These are phyloP conservation scores for Cardamine resedifolia DNA, from an alignment of 345 rosid species.

Conservation along the genomic window DNA sequence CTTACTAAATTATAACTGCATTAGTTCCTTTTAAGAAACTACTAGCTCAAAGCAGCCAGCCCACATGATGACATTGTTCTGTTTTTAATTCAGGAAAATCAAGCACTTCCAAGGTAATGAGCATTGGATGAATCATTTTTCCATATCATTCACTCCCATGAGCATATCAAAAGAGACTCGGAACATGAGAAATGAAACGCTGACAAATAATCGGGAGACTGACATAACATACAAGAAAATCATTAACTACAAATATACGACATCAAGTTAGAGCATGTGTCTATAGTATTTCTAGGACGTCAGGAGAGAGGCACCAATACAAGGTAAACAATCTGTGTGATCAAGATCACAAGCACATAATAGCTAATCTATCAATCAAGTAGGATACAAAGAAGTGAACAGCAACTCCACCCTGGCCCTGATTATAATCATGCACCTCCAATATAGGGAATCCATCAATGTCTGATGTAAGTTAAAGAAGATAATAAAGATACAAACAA, in stretches of 20 bases:
- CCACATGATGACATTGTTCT: slow-evolving; percentile 15
- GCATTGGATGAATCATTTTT: not conserved
- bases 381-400: slow-evolving; percentile 56
- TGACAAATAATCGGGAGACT: not conserved
- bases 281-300: not conserved
- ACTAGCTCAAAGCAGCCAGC: slow-evolving; percentile 14
- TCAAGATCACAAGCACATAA: slow-evolving; percentile 2
- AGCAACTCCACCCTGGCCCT: slow-evolving; percentile 47
- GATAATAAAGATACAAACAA: slow-evolving; percentile 29
- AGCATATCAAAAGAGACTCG: not conserved
- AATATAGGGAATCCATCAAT: slow-evolving; percentile 48
- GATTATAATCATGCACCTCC: slow-evolving; percentile 55
- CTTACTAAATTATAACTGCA: slow-evolving; percentile 25
- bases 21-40: slow-evolving; percentile 20
- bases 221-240: not conserved
- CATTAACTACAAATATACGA: not conserved
- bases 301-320: not conserved
- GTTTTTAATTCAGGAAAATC: slow-evolving; percentile 31
- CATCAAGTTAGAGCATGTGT: not conserved
- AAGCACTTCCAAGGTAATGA: slow-evolving; percentile 6
- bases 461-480: slow-evolving; percentile 66
- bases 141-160: not conserved
- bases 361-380: slow-evolving; percentile 33
- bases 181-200: not conserved
- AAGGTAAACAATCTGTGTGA: not conserved